Evolutionary conservation across 305 asterid species (phyloP).

Genomic region (Withania somnifera): DNA sequence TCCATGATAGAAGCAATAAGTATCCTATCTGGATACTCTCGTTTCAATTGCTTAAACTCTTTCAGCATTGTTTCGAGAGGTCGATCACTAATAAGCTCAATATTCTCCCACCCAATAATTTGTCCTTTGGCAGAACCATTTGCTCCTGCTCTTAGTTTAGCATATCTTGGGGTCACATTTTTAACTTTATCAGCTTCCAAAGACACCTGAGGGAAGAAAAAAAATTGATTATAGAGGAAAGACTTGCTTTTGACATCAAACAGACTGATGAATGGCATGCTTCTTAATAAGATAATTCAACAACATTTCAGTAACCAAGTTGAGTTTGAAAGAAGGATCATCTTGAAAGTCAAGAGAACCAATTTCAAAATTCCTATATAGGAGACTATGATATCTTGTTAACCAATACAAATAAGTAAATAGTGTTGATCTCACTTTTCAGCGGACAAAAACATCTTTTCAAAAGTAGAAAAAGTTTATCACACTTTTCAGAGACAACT

Average conservation of each 20-base stretch:
- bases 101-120: conserved; percentile 90
- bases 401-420: background rate
- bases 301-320: background rate
- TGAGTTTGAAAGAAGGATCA: background rate
- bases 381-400: background rate
- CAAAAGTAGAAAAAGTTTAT: background rate
- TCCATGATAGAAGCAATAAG: conserved; percentile 98
- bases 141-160: conserved; percentile 65
- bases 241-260: background rate
- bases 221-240: background rate
- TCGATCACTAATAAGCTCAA: conserved; percentile 89
- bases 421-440: background rate
- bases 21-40: conserved; percentile 83
- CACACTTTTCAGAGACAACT: background rate
- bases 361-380: background rate
- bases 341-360: background rate
- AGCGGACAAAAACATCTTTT: background rate
- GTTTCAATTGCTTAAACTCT: conserved; percentile 72
- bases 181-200: conserved; percentile 83
- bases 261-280: background rate
- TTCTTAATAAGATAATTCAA: background rate
- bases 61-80: conserved; percentile 87
- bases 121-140: conserved; percentile 83
- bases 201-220: conserved; percentile 44
- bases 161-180: conserved; percentile 91